phyloP scores from a whole-genome alignment of 2,329 filamentous ascomycete species.

The Zalaria sp. region DNA sequence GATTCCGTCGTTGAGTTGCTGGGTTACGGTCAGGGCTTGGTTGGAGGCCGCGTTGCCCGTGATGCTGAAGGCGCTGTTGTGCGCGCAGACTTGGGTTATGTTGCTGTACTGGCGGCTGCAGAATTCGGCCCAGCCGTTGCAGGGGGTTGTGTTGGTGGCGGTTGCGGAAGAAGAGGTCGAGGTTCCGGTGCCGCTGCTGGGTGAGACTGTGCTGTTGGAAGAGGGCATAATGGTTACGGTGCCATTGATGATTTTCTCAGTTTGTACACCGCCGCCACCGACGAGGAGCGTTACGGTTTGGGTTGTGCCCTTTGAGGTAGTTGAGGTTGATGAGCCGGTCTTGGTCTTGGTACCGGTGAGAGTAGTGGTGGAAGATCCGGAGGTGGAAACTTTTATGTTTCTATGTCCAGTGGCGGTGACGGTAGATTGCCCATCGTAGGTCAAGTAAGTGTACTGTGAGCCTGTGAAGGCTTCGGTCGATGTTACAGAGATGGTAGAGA shows the following conservation, averaged over 20 bases:
- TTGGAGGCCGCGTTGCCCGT: slow-evolving; percentile 62
- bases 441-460: no score
- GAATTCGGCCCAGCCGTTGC: slow-evolving; percentile 61
- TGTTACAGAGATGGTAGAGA: no score
- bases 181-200: slow-evolving; percentile 13
- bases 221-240: slow-evolving; percentile 25
- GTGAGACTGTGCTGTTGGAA: slow-evolving; percentile 24
- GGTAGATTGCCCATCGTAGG: no score
- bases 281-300: slow-evolving; percentile 6
- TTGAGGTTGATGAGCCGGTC: slow-evolving; percentile 7
- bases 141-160: slow-evolving; percentile 60
- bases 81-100: slow-evolving; percentile 62
- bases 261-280: slow-evolving; percentile 6
- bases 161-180: slow-evolving; percentile 13
- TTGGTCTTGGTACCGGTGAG: no score
- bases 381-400: no score
- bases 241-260: slow-evolving; percentile 7
- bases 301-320: slow-evolving; percentile 4
- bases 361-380: neutral
- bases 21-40: slow-evolving; percentile 51
- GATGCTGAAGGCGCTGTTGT: slow-evolving; percentile 69
- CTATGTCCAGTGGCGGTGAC: no score
- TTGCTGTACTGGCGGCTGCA: slow-evolving; percentile 67
- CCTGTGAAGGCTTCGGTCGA: no score
- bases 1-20: slow-evolving; percentile 66